Evolutionary conservation across 805 yeast species (phyloP).

Genomic region (Ogataea henricii): DNA sequence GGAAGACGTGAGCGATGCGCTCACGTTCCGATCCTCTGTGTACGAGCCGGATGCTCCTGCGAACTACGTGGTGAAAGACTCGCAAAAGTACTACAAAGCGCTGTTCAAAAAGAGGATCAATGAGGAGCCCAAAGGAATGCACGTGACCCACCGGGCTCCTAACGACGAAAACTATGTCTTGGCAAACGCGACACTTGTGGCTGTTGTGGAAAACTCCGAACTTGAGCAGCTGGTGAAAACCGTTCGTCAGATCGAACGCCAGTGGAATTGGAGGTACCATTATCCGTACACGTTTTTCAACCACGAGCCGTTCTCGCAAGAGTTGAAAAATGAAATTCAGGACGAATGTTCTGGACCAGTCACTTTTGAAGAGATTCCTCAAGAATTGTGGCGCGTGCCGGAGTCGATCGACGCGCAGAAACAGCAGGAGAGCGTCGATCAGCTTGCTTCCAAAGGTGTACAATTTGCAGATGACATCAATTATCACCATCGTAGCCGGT

Average conservation of each 20-base stretch:
- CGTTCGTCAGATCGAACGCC: conserved; percentile 55
- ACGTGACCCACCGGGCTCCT: conserved; percentile 22
- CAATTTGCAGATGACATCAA: conserved; percentile 74
- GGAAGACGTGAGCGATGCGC: conserved; percentile 12
- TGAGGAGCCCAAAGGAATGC: conserved; percentile 45
- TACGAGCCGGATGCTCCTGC: conserved; percentile 16
- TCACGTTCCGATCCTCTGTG: conserved; percentile 13
- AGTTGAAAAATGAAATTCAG: conserved; percentile 49
- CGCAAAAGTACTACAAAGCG: conserved; percentile 39
- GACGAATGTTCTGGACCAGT: conserved; percentile 35
- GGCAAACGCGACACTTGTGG: conserved; percentile 70
- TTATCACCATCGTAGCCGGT: conserved; percentile 88
- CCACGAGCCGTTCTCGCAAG: conserved; percentile 60
- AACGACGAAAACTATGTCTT: conserved; percentile 18
- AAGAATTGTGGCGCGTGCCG: conserved; percentile 62
- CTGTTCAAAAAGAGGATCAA: conserved; percentile 37
- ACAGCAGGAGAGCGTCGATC: conserved; percentile 16
- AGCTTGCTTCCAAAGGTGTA: conserved; percentile 43
- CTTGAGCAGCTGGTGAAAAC: conserved; percentile 47
- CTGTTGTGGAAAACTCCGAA: conserved; percentile 67
- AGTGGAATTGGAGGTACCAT: conserved; percentile 62
- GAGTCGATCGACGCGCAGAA: conserved; percentile 45
- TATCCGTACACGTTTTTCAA: conserved; percentile 78
- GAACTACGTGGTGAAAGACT: conserved; percentile 35
- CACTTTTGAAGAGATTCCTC: conserved; percentile 32